Evolutionary conservation across 2,329 filamentous ascomycete genomes (phyloP), one percentile per base, ranked within the genome.

Genomic region (Pestalotiopsis sp.): DNA sequence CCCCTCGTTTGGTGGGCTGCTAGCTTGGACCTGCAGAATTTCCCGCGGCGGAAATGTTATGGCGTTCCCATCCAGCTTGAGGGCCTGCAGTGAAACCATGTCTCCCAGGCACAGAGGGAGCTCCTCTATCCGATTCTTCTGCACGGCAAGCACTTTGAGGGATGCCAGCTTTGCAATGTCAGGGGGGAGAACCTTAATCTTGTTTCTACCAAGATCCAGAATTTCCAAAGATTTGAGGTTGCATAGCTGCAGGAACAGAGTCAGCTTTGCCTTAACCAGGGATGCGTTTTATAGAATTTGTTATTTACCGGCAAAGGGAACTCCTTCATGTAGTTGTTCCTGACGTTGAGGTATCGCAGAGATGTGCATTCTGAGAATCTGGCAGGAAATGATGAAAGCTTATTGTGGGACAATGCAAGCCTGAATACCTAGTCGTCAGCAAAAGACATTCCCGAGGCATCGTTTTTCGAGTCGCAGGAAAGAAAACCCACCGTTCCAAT

Each of bases 1-100:
- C 2, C 83, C 82, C 48, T 89, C 86, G 71, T 88, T 87, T 1
- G 87, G 83, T 20, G 86, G 86, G 62, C 82, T 88, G 55, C 80
- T 80, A 20, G 84, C 83, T 73, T 86, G 85, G 11, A 88, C 81
- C 72, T 91, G 88, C 30, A 94, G 78, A 14, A 91, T 84, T 71
- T 92, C 89, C 73, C 86, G 88, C 17, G 93, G 91, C 3, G 94
- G 94, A 73, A 95, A 95, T 68, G 86, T 88, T 68, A 98, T 87
- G 9, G 93, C 93, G 73, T 98, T 98, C 59, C 94, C 94, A 68
- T 95, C 92, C 44, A 98, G 88, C 78, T 97, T 97, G 67, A 98
- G 85, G 71, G 97, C 92, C 76, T 95, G 93, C 68, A 98, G 82
- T 66, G 94, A 96, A 67, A 87, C 90, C 92, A 98, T 97, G 71